A percentile compares a stretch with the other conserved stretches of the same genome.
Conservation (phyloP, 164 flowering plant genomes). For the Brasenia schreberi region DNA sequence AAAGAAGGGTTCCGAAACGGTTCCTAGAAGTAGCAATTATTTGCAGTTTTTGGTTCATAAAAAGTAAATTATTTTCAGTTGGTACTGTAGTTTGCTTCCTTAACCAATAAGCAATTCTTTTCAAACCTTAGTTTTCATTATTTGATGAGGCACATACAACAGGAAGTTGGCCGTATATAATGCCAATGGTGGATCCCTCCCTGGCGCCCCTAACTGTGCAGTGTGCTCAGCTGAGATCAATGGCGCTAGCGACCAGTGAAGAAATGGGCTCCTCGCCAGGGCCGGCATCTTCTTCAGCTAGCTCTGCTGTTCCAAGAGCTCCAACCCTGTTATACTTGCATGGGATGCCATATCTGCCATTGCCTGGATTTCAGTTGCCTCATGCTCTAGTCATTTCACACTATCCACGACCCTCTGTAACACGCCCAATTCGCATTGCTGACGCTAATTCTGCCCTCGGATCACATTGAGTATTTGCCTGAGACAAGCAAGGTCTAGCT, state of each 20-base stretch:
- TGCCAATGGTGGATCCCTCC: not conserved
- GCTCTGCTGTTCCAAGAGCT: not conserved
- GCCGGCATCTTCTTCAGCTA: not conserved
- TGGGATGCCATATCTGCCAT: not conserved
- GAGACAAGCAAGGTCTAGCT: too few species aligned
- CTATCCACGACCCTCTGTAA: not conserved
- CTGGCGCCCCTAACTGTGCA: not conserved
- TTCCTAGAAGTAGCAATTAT: too few species aligned
- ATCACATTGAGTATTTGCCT: too few species aligned
- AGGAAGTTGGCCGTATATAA: not conserved
- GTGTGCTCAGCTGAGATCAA: not conserved
- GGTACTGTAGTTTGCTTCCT: too few species aligned
- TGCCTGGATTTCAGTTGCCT: not conserved
- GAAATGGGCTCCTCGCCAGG: not conserved
- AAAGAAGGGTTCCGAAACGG: too few species aligned
- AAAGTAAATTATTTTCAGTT: too few species aligned
- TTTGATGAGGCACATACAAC: not conserved
- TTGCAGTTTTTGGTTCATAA: too few species aligned
- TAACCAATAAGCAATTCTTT: too few species aligned
- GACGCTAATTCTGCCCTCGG: too few species aligned
- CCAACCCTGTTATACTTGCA: not conserved
- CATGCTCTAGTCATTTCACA: not conserved
- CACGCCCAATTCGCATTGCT: too few species aligned
- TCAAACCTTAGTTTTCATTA: too few species aligned
- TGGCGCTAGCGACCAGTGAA: not conserved